Evolutionary conservation across 176 grass and related monocot species (phyloP).

Genomic region (Musa schizocarpa): DNA sequence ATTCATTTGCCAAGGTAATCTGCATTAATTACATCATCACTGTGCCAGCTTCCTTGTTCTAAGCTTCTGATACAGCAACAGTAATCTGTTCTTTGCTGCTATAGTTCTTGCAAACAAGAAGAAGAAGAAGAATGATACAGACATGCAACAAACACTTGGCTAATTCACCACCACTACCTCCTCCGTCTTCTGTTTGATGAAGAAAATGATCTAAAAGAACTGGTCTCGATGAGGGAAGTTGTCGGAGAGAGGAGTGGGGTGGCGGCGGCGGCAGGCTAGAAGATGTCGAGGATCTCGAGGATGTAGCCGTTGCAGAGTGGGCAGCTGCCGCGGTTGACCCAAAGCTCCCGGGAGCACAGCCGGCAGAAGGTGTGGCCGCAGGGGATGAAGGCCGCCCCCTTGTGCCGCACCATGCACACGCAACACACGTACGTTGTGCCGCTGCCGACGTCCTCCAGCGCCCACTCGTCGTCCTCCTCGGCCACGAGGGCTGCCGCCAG

Average conservation of each 20-base stretch:
- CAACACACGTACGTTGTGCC: slow-evolving; percentile 14
- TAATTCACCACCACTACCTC: too few species aligned
- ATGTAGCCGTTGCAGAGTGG: slow-evolving; percentile 29
- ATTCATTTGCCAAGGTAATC: not conserved
- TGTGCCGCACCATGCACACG: slow-evolving; percentile 31
- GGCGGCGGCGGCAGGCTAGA: not conserved
- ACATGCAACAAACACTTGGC: too few species aligned
- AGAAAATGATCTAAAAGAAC: not conserved
- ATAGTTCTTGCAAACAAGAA: not conserved
- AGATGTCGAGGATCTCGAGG: slow-evolving; percentile 35
- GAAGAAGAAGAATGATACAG: too few species aligned
- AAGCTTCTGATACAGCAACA: not conserved
- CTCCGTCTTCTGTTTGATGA: not conserved
- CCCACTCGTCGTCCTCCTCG: not conserved
- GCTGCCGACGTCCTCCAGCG: not conserved
- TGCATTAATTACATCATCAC: not conserved
- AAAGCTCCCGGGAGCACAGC: slow-evolving; percentile 29
- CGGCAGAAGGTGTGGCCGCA: slow-evolving; percentile 44
- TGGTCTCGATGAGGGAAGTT: not conserved
- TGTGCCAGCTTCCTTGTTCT: not conserved
- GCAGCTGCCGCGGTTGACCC: slow-evolving; percentile 21
- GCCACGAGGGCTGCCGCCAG: not conserved
- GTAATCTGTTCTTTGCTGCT: not conserved
- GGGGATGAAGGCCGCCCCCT: slow-evolving; percentile 37
- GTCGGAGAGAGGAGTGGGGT: too few species aligned